Evolutionary conservation across 2,329 filamentous ascomycete genomes (phyloP).

Genomic region (Paecilomyces variotii): DNA sequence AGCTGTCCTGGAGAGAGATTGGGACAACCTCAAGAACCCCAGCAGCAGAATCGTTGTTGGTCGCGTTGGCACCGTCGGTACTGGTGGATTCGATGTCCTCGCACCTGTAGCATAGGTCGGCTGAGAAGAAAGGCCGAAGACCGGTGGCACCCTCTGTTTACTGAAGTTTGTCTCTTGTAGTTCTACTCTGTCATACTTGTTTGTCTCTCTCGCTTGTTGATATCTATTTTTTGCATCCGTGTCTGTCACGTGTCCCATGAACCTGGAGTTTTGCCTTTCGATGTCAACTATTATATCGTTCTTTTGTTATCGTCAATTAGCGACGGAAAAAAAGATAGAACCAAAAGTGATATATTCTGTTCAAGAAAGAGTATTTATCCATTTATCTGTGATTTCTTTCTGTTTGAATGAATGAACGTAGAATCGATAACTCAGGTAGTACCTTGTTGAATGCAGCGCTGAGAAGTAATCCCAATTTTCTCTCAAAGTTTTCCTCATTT

Average conservation of each 20-base stretch:
- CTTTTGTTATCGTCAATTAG: neutral
- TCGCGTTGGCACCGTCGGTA: constrained; percentile 72
- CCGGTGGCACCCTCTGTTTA: constrained; percentile 1
- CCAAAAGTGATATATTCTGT: neutral
- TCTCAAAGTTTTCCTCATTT: neutral
- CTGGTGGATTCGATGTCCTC: constrained; percentile 85
- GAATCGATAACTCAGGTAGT: neutral
- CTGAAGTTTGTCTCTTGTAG: constrained; percentile 10
- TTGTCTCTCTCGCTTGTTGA: neutral
- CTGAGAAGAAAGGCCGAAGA: neutral
- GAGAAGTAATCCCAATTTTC: neutral
- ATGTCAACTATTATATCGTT: neutral
- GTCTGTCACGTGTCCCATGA: constrained; percentile 23
- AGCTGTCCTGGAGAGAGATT: constrained; percentile 81
- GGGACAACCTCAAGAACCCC: constrained; percentile 78
- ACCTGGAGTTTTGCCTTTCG: constrained; percentile 26
- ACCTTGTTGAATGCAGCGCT: neutral
- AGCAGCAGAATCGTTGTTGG: constrained; percentile 86
- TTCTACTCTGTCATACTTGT: constrained; percentile 2
- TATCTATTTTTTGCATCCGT: constrained; percentile 3
- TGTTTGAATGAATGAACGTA: neutral
- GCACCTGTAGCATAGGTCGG: constrained; percentile 37
- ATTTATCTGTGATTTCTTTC: neutral
- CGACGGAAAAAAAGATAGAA: neutral
- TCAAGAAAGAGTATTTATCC: neutral